Base-by-base conservation (phyloP, 306 rosid genomes). In the Prunus mira region DNA sequence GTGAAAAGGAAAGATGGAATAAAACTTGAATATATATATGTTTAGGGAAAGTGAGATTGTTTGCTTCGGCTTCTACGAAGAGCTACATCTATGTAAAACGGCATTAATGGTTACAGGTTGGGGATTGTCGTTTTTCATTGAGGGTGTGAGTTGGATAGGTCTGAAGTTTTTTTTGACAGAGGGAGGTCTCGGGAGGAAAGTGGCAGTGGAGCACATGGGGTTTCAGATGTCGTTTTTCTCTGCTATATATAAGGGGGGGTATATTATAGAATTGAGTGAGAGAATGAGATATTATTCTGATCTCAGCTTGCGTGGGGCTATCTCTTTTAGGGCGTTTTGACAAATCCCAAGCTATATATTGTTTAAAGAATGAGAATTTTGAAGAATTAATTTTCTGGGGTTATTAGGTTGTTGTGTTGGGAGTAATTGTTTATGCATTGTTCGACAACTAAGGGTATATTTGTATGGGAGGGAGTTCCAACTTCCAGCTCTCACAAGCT, bases 151-250 rank as follows among this genome's bases (percentile, higher is more conserved):
- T 81, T 89, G 96, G 89, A 84, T 83, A 73, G 87, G 89, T 79
- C 86, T 83, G 85, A 63, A 15, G 17, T 28, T 63, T 63, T 30
- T 63, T 2, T 18, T 10, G 77, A 28, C 79, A 87, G 84, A 38
- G 9, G 76, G 73, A 82, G 80, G 81, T 70, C 73, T 81, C 79
- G 80, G 79, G 43, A 38, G 2, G 86, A 83, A 73, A 82, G 81
- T 71, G 71, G 58, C 84, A 82, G 88, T 72, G 49, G 56, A 61
- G 93, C 97, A 91, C 97, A 91, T 91, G 97, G 93, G 81, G 10
- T 45, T 65, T 30, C 78, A 80, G 74, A 56, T 87, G 88, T 86
- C 90, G 76, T 78, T 89, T 84, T 78, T 79, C 63, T 81, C 17
- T 67, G 74, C 50, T 25, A 15, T 4, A 58, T 58, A 24, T 27